phyloP scores from a whole-genome alignment of 2,329 filamentous ascomycete species.

The Dryadomyces sulphureus region DNA sequence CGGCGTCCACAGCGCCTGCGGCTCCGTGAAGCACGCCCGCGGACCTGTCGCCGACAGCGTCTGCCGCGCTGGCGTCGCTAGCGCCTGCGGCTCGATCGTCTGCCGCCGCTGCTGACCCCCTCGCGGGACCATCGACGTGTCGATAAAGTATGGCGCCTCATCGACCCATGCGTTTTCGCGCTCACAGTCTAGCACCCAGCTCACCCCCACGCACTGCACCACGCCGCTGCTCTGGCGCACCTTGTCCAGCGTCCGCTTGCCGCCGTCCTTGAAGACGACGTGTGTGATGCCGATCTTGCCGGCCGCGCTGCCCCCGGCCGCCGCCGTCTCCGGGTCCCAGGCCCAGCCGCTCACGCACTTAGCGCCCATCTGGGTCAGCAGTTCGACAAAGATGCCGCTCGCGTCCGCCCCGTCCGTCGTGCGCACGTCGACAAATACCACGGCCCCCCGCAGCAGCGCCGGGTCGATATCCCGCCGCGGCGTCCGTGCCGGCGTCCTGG shows the following conservation, averaged over 20 bases:
- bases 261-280: conserved; percentile 80
- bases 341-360: conserved; percentile 62
- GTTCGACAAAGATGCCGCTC: conserved; percentile 60
- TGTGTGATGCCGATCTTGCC: conserved; percentile 65
- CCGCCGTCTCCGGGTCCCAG: conserved; percentile 43
- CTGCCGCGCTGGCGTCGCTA: conserved; percentile 28
- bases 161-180: conserved; percentile 64
- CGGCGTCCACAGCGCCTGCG: conserved; percentile 12
- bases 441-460: conserved; percentile 49
- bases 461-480: conserved; percentile 38
- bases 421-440: conserved; percentile 73
- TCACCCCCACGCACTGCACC: conserved; percentile 75
- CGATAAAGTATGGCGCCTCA: conserved; percentile 54
- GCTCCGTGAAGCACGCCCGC: conserved; percentile 22
- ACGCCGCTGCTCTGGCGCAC: conserved; percentile 56
- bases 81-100: conserved; percentile 63
- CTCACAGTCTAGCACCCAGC: conserved; percentile 79
- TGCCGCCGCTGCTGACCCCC: conserved; percentile 60
- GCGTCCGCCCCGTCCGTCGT: conserved; percentile 71
- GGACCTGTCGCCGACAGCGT: conserved; percentile 13
- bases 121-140: conserved; percentile 51
- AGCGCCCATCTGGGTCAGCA: conserved; percentile 70
- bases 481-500: conserved; percentile 41
- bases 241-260: conserved; percentile 66
- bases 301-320: conserved; percentile 17